phyloP scores from a whole-genome alignment of 208 protist genomes.

The Tetramitus jugosus region DNA sequence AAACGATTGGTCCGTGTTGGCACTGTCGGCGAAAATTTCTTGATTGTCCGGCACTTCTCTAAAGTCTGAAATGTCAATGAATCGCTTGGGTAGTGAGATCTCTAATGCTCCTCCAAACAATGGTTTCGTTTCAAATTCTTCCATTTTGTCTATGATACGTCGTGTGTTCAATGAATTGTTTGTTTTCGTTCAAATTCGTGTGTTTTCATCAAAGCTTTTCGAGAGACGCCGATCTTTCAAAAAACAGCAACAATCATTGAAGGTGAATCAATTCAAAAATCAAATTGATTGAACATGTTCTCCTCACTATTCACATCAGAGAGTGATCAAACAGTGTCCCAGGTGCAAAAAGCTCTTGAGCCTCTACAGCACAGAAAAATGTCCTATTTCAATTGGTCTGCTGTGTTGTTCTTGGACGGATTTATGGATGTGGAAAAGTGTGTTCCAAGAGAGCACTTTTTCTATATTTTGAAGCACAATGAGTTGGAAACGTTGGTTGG shows the following conservation, averaged over 20 bases:
- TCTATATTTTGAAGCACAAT: background rate
- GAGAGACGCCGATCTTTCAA: no score
- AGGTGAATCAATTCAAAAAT: no score
- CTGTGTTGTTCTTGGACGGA: background rate
- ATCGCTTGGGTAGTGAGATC: background rate
- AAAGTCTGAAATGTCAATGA: background rate
- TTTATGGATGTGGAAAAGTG: background rate
- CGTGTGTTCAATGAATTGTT: no score
- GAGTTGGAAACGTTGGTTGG: constrained; percentile 3
- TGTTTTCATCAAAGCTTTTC: no score
- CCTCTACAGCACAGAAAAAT: background rate
- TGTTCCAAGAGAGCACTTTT: background rate
- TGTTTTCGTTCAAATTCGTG: no score
- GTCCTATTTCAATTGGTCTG: background rate
- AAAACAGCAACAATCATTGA: no score
- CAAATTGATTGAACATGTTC: no score
- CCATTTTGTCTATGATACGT: no score
- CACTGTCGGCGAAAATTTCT: background rate
- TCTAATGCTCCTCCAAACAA: constrained; percentile 11
- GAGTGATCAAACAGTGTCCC: no score
- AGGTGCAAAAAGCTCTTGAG: no score
- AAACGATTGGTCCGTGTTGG: background rate
- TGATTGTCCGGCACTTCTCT: constrained; percentile 6
- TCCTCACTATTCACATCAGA: no score
- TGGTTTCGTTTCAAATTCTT: no score